Percentiles rank a stretch among this genome's conserved stretches.
Evolutionary conservation across 306 rosid species (phyloP).

Genomic region (Cicer judaicum): DNA sequence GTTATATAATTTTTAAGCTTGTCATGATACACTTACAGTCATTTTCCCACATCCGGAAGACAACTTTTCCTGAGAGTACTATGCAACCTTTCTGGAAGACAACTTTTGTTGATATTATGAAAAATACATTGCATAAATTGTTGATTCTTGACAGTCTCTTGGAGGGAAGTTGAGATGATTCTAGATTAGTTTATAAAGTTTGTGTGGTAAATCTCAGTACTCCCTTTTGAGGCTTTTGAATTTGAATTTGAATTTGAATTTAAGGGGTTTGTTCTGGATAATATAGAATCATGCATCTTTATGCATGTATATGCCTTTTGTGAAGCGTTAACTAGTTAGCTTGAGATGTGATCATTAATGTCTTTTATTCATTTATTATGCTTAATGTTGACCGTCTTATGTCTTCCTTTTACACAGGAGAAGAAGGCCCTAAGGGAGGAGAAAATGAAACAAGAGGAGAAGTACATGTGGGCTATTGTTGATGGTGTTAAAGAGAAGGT

Average conservation of each 20-base stretch:
- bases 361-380: constrained; percentile 14
- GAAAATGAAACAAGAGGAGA: constrained; percentile 87
- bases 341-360: constrained; percentile 31
- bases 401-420: constrained; percentile 64
- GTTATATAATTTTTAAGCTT: neutral
- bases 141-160: constrained; percentile 1
- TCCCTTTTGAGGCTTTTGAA: neutral
- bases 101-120: too few relatives aligned
- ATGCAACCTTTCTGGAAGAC: too few relatives aligned
- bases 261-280: neutral
- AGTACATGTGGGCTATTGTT: constrained; percentile 93
- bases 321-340: constrained; percentile 28
- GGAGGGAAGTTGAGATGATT: neutral
- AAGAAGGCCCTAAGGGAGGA: constrained; percentile 91
- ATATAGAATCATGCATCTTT: neutral
- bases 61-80: constrained; percentile 2
- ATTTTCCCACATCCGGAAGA: neutral
- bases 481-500: constrained; percentile 99
- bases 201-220: neutral
- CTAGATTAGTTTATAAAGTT: constrained; percentile 14
- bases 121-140: neutral
- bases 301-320: constrained; percentile 23
- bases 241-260: neutral
- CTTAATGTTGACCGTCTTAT: neutral
- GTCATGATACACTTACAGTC: neutral